Evolutionary conservation across 805 yeast genomes (phyloP).

Genomic region (Kodamaea kakaduensis): DNA sequence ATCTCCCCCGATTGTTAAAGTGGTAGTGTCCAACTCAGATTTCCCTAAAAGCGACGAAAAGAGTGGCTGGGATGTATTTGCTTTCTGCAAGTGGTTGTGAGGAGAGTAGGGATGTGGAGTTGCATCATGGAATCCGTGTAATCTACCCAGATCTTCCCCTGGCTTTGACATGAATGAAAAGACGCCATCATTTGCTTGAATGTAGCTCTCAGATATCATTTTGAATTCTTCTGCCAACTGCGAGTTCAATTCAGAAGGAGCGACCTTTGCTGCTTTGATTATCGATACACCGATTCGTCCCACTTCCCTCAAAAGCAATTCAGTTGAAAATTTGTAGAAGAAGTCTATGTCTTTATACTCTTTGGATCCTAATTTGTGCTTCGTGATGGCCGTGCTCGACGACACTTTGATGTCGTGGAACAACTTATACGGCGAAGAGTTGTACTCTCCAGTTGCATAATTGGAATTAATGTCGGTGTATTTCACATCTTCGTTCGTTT

Average conservation of each 20-base stretch:
- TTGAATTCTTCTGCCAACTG: conserved; percentile 55
- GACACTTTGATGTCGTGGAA: conserved; percentile 67
- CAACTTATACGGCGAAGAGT: conserved; percentile 45
- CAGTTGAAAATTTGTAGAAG: conserved; percentile 60
- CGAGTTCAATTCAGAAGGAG: conserved; percentile 34
- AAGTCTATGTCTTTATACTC: conserved; percentile 54
- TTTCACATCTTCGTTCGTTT: conserved; percentile 21
- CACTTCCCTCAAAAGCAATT: conserved; percentile 60
- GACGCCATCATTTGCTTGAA: conserved; percentile 59
- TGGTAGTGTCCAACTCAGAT: conserved; percentile 73
- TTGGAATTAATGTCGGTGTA: conserved; percentile 42
- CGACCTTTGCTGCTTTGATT: conserved; percentile 14
- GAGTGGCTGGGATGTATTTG: conserved; percentile 59
- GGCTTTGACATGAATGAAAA: conserved; percentile 30
- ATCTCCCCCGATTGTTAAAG: conserved; percentile 61
- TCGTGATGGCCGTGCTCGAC: conserved; percentile 44
- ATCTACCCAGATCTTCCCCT: conserved; percentile 24
- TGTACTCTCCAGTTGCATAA: conserved; percentile 37
- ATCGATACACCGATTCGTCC: conserved; percentile 37
- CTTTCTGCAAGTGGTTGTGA: conserved; percentile 22
- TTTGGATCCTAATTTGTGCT: conserved; percentile 45
- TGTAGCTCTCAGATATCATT: conserved; percentile 51
- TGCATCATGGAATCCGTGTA: conserved; percentile 9
- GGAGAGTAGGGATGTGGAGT: conserved; percentile 6
- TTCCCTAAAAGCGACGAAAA: conserved; percentile 70